phyloP scores from a whole-genome alignment of 2,329 filamentous ascomycete species.

The Colletotrichum euphorbiae region DNA sequence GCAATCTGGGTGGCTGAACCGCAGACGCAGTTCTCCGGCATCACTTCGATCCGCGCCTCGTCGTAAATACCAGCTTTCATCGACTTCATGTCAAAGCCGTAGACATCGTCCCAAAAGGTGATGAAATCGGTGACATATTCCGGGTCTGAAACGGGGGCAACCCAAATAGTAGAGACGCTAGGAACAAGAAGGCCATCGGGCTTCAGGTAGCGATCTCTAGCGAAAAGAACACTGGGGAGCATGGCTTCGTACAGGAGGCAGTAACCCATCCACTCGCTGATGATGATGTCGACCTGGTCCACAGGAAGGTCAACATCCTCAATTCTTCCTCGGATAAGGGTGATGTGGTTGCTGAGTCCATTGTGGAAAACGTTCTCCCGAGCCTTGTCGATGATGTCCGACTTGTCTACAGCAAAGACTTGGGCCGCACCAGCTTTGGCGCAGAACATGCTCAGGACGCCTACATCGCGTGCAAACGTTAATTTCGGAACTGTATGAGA shows the following conservation, averaged over 20 bases:
- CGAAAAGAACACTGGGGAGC: slow-evolving; percentile 91
- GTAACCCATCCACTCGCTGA: slow-evolving; percentile 99
- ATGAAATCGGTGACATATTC: slow-evolving; percentile 84
- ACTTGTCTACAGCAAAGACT: slow-evolving; percentile 93
- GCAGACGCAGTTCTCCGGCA: slow-evolving; percentile 70
- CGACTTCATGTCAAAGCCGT: slow-evolving; percentile 92
- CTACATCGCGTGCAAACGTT: slow-evolving; percentile 49
- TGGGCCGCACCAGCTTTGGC: slow-evolving; percentile 87
- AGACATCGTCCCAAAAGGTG: slow-evolving; percentile 90
- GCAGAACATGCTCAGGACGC: slow-evolving; percentile 94
- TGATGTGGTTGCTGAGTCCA: slow-evolving; percentile 78
- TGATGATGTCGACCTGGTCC: slow-evolving; percentile 88
- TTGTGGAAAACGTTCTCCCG: slow-evolving; percentile 88
- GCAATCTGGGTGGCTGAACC: slow-evolving; percentile 75
- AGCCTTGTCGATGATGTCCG: slow-evolving; percentile 88
- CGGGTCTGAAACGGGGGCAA: slow-evolving; percentile 82
- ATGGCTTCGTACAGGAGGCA: slow-evolving; percentile 94
- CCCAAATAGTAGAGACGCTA: slow-evolving; percentile 83
- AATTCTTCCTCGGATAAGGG: slow-evolving; percentile 84
- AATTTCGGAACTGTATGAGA: background rate
- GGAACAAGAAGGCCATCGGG: slow-evolving; percentile 87
- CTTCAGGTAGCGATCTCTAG: slow-evolving; percentile 86
- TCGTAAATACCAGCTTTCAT: slow-evolving; percentile 88
- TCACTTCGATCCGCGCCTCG: slow-evolving; percentile 82
- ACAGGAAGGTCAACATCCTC: slow-evolving; percentile 87